Percentiles rank a stretch among this genome's conserved stretches.
Evolutionary conservation across 768 basidiomycete species (phyloP).

Genomic region (Lactarius tabidus): DNA sequence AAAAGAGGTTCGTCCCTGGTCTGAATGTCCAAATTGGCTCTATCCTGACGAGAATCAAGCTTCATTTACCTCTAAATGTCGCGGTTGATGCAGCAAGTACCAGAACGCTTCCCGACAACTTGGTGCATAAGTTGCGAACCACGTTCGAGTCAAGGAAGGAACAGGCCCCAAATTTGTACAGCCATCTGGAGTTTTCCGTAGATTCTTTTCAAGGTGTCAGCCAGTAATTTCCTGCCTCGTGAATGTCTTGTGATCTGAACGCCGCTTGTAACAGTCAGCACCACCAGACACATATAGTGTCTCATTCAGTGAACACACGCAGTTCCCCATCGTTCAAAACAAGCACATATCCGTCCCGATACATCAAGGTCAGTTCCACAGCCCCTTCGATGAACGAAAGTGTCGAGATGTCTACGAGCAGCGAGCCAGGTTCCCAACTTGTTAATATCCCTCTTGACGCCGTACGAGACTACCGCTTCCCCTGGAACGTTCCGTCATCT

Average conservation of each 20-base stretch:
- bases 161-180: constrained; percentile 5
- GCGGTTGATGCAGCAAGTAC: constrained; percentile 6
- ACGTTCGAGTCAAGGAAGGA: constrained; percentile 16
- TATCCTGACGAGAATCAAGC: constrained; percentile 10
- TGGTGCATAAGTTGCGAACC: constrained; percentile 5
- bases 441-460: constrained; percentile 39
- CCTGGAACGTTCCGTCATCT: constrained; percentile 43
- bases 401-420: constrained; percentile 9
- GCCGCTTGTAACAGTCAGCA: constrained; percentile 4
- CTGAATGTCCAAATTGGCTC: not conserved
- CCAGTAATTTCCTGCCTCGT: constrained; percentile 11
- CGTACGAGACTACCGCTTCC: constrained; percentile 41
- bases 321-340: constrained; percentile 10
- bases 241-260: constrained; percentile 15
- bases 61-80: constrained; percentile 22
- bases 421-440: constrained; percentile 30
- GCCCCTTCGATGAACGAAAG: not conserved
- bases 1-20: constrained; percentile 19
- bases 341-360: constrained; percentile 23
- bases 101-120: not conserved
- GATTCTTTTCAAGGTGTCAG: constrained; percentile 20
- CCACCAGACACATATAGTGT: constrained; percentile 14
- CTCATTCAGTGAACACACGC: constrained; percentile 9
- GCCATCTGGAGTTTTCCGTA: constrained; percentile 18
- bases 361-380: constrained; percentile 15